Evolutionary conservation across 495 filamentous ascomycete genomes (phyloP).

Genomic region (Daldinia bambusicola): DNA sequence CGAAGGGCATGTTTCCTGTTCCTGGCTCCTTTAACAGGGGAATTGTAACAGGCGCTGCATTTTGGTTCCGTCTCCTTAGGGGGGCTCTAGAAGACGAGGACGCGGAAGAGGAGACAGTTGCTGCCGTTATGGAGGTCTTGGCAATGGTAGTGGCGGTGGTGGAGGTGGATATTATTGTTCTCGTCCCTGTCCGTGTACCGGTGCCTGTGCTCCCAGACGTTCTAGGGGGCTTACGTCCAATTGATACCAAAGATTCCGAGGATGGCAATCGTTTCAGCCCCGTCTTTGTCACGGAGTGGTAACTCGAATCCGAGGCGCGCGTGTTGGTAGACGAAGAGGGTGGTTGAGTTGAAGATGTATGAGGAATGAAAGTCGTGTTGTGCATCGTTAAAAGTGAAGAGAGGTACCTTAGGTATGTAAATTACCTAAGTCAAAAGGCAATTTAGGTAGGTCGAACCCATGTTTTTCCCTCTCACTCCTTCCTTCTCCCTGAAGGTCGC

Average conservation of each 20-base stretch:
- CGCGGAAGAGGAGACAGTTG: conserved; percentile 18
- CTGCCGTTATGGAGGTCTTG: conserved; percentile 36
- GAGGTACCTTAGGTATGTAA: background rate
- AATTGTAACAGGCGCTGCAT: conserved; percentile 51
- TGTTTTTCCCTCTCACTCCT: conserved; percentile 3
- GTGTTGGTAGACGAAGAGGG: background rate
- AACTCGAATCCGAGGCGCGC: conserved; percentile 14
- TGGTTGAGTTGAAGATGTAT: conserved; percentile 19
- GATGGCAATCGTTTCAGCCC: conserved; percentile 23
- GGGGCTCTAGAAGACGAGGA: conserved; percentile 37
- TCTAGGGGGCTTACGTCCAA: conserved; percentile 19
- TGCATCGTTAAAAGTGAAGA: conserved; percentile 28
- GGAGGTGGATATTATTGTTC: conserved; percentile 41
- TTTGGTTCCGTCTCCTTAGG: conserved; percentile 54
- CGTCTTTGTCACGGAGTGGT: conserved; percentile 15
- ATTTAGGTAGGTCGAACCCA: conserved; percentile 35
- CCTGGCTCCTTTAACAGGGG: conserved; percentile 48
- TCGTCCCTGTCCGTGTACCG: conserved; percentile 26
- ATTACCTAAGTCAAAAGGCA: conserved; percentile 21
- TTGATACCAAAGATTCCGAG: conserved; percentile 29
- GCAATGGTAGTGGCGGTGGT: conserved; percentile 22
- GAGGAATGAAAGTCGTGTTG: conserved; percentile 41
- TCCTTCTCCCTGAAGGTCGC: conserved; percentile 5
- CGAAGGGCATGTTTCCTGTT: conserved; percentile 47
- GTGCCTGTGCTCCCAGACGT: conserved; percentile 14